Conservation (phyloP, 257 asterid species). For the Marsdenia floribunda region DNA sequence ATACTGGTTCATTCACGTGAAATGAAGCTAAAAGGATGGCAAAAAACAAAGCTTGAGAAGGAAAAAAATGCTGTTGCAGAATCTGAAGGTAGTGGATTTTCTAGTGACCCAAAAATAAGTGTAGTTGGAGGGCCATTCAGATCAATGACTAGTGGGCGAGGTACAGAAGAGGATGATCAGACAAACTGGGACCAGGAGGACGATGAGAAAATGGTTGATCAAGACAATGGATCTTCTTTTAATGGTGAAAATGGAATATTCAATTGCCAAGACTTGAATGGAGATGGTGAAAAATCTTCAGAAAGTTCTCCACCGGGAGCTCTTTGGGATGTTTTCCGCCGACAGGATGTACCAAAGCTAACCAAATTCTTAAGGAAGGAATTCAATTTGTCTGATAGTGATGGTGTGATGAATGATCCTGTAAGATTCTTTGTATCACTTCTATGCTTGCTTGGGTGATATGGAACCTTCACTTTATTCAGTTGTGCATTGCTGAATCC, state of each 20-base stretch:
- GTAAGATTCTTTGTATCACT: conserved; percentile 28
- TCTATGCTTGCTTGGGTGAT: not conserved
- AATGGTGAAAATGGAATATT: conserved; percentile 27
- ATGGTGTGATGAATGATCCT: conserved; percentile 23
- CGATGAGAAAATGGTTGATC: conserved; percentile 30
- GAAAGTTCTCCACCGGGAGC: conserved; percentile 62
- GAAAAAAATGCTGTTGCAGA: conserved; percentile 28
- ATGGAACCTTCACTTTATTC: not conserved
- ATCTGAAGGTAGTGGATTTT: conserved; percentile 38
- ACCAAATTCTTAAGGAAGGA: conserved; percentile 55
- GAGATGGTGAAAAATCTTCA: conserved; percentile 20
- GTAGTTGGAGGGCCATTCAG: conserved; percentile 33
- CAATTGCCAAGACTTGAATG: conserved; percentile 28
- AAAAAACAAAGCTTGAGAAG: conserved; percentile 34
- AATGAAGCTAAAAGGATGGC: conserved; percentile 41
- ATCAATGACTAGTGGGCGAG: conserved; percentile 34
- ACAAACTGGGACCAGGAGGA: conserved; percentile 28
- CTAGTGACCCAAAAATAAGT: conserved; percentile 29
- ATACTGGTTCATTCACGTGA: conserved; percentile 67
- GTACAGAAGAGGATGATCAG: conserved; percentile 30
- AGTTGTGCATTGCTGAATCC: conserved; percentile 21
- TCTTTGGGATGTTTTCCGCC: conserved; percentile 80
- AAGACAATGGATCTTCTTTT: conserved; percentile 33
- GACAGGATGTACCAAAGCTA: conserved; percentile 74
- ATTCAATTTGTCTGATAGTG: conserved; percentile 31